Base-by-base conservation (phyloP, 2,329 filamentous ascomycete species). In the Tricladium varicosporioides region DNA sequence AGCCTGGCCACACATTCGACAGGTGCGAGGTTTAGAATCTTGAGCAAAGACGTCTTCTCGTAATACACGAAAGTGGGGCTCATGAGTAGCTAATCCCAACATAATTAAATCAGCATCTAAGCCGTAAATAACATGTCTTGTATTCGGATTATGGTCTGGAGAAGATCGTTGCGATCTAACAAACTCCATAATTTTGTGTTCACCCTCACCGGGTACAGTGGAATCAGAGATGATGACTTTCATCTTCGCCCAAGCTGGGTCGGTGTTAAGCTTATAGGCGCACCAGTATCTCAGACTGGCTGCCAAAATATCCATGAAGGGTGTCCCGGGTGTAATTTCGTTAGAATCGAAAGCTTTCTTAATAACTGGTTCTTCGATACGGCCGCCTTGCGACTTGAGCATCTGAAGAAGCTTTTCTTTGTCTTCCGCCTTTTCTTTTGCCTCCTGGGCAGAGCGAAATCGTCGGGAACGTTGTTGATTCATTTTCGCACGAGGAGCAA, bases 121-220 rank as follows among this genome's bases (percentile, higher is more conserved):
- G 50, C 94, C 94, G 71, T 99, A 99, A 61, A 99, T 97, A 67
- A 99, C 95, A 75, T 99, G 94, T 60, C 90, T 89, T 18, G 94
- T 97, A 72, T 99, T 97, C 19, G 94, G 94, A 69, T 99, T 88
- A 73, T 99, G 92, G 63, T 95, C 88, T 5, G 92, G 88, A 53
- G 91, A 94, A 50, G 89, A 85, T 68, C 94, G 86, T 74, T 99
- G 95, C 40, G 93, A 96, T 68, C 94, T 87, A 64, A 99, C 85
- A 72, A 97, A 99, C 65, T 94, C 87, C 94, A 99, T 99, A 70
- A 99, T 97, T 75, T 99, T 99, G 74, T 99, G 94, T 76, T 99
- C 94, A 71, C 94, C 94, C 76, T 99, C 94, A 70, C 94, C 94
- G 54, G 94, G 94, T 42, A 99, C 92, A 43, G 93, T 97, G 53